Evolutionary conservation across 345 rosid genomes (phyloP).

Genomic region (Gynandropsis gynandra): DNA sequence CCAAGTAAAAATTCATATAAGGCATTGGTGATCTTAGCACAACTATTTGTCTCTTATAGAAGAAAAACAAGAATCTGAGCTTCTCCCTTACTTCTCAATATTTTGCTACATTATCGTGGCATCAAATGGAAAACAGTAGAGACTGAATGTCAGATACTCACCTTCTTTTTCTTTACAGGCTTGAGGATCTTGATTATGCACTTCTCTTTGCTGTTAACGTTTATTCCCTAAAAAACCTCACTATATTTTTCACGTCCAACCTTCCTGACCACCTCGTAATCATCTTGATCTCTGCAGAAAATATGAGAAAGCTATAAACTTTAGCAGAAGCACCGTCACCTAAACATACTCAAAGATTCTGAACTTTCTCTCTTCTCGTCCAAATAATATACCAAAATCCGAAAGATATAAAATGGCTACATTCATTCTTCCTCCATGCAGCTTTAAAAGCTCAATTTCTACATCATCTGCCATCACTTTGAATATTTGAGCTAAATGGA

Average conservation of each 20-base stretch:
- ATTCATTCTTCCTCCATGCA: not conserved
- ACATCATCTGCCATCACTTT: not conserved
- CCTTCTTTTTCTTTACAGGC: conserved; percentile 92
- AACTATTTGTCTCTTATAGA: no score
- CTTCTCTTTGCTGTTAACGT: conserved; percentile 55
- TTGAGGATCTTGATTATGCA: conserved; percentile 83
- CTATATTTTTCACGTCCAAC: conserved; percentile 91
- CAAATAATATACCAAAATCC: not conserved
- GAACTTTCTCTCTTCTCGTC: no score
- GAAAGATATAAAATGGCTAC: conserved; percentile 6
- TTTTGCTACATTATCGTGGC: not conserved
- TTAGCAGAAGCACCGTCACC: no score
- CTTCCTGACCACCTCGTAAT: no score
- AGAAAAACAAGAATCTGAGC: no score
- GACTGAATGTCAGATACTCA: conserved; percentile 10
- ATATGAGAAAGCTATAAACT: conserved; percentile 13
- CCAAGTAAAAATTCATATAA: no score
- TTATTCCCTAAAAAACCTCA: conserved; percentile 78
- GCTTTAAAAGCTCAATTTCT: not conserved
- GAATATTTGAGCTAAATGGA: not conserved
- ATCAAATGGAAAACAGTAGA: not conserved
- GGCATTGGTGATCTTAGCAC: no score
- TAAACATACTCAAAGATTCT: not conserved
- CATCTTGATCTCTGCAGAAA: conserved; percentile 54
- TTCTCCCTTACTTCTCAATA: not conserved